Conservation (phyloP, 768 basidiomycete genomes). For the Auriculariales sp. region DNA sequence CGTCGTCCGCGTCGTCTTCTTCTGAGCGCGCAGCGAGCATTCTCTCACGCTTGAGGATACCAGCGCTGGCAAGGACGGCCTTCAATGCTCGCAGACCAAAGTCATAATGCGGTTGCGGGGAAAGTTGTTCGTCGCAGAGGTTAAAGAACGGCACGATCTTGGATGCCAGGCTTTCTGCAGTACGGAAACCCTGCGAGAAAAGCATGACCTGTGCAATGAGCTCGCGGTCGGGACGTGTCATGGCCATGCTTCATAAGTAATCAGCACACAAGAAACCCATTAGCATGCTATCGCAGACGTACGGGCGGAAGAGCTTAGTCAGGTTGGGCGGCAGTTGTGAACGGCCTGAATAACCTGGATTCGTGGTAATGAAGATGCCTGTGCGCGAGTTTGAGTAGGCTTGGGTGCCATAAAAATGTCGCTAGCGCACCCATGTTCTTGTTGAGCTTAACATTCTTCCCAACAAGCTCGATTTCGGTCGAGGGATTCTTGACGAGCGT, state of each 20-base stretch:
- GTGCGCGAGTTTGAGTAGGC: conserved; percentile 4
- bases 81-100: conserved; percentile 96
- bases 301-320: conserved; percentile 90
- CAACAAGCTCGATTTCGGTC: conserved; percentile 88
- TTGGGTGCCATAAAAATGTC: not conserved
- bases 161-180: conserved; percentile 91
- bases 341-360: conserved; percentile 96
- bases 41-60: conserved; percentile 91
- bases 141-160: conserved; percentile 99
- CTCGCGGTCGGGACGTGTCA: conserved; percentile 96
- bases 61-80: conserved; percentile 89
- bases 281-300: conserved; percentile 22
- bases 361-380: conserved; percentile 98
- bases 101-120: conserved; percentile 96
- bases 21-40: conserved; percentile 32
- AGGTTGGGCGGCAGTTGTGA: conserved; percentile 79
- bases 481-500: conserved; percentile 69
- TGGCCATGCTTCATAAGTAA: conserved; percentile 65
- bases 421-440: conserved; percentile 66
- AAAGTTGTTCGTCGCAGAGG: conserved; percentile 92
- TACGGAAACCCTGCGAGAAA: conserved; percentile 98
- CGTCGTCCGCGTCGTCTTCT: conserved; percentile 19
- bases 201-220: conserved; percentile 99
- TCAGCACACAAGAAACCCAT: conserved; percentile 1
- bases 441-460: conserved; percentile 85